These are phyloP conservation scores for Kurtzmaniella fragi DNA, from an alignment of 805 yeast genomes.

Conservation along the genomic window DNA sequence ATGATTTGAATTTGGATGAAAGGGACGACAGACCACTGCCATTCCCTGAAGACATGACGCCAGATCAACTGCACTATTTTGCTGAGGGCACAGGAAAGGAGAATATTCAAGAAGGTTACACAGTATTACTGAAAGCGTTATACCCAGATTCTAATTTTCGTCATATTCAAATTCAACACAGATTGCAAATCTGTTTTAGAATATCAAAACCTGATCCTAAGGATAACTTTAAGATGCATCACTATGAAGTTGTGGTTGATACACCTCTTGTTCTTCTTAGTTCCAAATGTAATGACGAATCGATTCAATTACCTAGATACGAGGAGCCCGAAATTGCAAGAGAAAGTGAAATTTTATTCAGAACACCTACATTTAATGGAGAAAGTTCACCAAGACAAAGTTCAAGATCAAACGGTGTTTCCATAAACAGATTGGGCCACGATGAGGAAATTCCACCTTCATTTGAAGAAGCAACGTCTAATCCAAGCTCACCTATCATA, in stretches of 20 bases:
- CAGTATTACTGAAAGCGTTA: conserved; percentile 35
- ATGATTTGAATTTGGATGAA: conserved; percentile 1
- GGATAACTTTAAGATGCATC: conserved; percentile 48
- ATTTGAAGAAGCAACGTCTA: conserved; percentile 63
- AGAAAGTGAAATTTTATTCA: conserved; percentile 26
- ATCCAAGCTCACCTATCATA: conserved; percentile 28
- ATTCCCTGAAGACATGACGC: not conserved
- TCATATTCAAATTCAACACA: conserved; percentile 59
- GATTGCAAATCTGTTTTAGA: conserved; percentile 66
- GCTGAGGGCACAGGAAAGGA: conserved; percentile 12
- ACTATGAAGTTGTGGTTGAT: conserved; percentile 76
- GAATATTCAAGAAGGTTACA: conserved; percentile 31
- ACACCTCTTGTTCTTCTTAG: conserved; percentile 57
- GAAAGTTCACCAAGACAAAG: conserved; percentile 10
- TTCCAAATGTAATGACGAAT: conserved; percentile 36
- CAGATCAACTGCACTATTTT: conserved; percentile 2
- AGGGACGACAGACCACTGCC: not conserved
- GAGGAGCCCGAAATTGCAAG: conserved; percentile 18
- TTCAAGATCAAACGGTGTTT: conserved; percentile 25
- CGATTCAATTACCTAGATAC: conserved; percentile 37
- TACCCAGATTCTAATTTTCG: conserved; percentile 63
- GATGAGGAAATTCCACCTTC: conserved; percentile 41
- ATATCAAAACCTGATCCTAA: conserved; percentile 57
- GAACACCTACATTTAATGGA: conserved; percentile 24
- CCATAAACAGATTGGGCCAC: conserved; percentile 21